Base-by-base conservation (phyloP, 2,329 filamentous ascomycete genomes). In the Beauveria scarabaeidicola region DNA sequence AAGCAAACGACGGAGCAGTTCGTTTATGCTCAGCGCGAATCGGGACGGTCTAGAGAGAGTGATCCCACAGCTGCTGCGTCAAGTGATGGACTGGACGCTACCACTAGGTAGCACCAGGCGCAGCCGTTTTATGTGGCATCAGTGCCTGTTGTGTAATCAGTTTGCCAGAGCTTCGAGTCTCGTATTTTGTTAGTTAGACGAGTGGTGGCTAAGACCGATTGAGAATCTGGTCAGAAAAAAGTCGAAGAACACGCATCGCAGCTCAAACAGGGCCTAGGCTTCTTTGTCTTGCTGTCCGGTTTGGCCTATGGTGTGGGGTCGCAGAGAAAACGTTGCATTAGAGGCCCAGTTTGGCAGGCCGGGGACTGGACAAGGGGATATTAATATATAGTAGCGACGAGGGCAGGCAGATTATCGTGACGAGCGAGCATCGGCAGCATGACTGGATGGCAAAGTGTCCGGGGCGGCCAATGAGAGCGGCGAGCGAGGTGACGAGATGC, bases 371-470 rank as follows among this genome's bases (percentile, higher is more conserved):
- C 25, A 46, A n/a, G 52, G 40, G 27, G 5, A 6, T 11, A 55
- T 46, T 36, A 36, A 44, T 55, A 47, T 55, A 25, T 46, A 47
- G 4, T 7, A 15, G 13, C 2, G n/a, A 17, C 10, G 13, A 23
- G 8, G 27, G 4, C 11, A 44, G 13, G 41, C 27, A 11, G n/a
- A 19, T 17, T 15, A 15, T 17, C 6, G 54, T 13, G 44, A 27
- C 17, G 53, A 19, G 27, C 23, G 43, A 38, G 27, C 38, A 56
- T 47, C 13, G 43, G 38, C 29, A 47, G 29, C 43, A 48, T 17
- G 53, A 43, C 54, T 40, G 54, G 54, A 44, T 32, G 54, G 54
- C 54, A 57, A 57, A 57, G 54, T 48, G 21, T 25, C 29, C 44
- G 29, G 19, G 32, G 44, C 29, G 54, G 11, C 54, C 54, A 57